These are phyloP conservation scores for Adansonia digitata DNA, from an alignment of 345 rosid species.

Conservation along the genomic window DNA sequence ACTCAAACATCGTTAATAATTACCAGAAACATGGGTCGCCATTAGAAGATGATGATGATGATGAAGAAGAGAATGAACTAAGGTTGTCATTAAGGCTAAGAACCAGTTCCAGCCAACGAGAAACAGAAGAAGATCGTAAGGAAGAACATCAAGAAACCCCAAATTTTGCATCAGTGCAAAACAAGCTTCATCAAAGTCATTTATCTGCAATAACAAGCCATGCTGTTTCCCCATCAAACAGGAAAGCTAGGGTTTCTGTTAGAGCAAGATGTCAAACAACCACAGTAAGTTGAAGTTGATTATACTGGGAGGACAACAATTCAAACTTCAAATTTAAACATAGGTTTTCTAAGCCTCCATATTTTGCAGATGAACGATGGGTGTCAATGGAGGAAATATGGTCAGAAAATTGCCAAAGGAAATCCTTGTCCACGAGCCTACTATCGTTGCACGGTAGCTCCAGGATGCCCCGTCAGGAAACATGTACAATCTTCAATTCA, in stretches of 20 bases:
- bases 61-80: constrained; percentile 27
- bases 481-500: constrained; percentile 54
- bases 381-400: constrained; percentile 96
- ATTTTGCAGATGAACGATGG: constrained; percentile 81
- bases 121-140: constrained; percentile 8
- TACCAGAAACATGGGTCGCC: not conserved
- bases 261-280: constrained; percentile 84
- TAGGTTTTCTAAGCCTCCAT: too few relatives aligned
- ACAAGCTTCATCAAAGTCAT: constrained; percentile 30
- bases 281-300: constrained; percentile 56
- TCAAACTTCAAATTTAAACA: too few relatives aligned
- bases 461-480: constrained; percentile 78
- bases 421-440: constrained; percentile 95
- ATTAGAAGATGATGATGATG: not conserved
- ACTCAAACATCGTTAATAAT: not conserved
- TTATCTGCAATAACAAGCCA: constrained; percentile 30
- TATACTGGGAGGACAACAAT: too few relatives aligned
- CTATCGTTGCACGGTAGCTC: constrained; percentile 78
- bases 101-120: constrained; percentile 6
- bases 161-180: not conserved
- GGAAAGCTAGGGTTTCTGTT: constrained; percentile 85
- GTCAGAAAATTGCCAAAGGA: constrained; percentile 87
- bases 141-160: constrained; percentile 2
- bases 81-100: constrained; percentile 47
- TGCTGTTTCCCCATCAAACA: constrained; percentile 31